Evolutionary conservation across 2,329 filamentous ascomycete species (phyloP).

Genomic region (Orbilia javanica): DNA sequence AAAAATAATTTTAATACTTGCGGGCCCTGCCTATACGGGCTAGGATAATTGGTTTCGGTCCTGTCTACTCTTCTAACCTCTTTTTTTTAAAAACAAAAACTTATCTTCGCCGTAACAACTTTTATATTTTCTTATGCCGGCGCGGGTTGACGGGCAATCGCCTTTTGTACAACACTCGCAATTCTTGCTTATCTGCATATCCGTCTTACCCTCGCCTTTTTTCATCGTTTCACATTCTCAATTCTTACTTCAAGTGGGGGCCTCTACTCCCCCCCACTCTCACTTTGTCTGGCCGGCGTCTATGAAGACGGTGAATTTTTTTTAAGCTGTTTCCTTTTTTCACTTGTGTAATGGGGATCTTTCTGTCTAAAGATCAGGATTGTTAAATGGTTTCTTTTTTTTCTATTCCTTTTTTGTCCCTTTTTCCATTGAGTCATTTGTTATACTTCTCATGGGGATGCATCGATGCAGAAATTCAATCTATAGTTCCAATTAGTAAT

Average conservation of each 20-base stretch:
- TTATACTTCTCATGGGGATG: not conserved
- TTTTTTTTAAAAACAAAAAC: too few relatives aligned
- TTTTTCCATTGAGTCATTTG: not conserved
- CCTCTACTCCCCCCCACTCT: not conserved
- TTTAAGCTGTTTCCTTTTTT: not conserved
- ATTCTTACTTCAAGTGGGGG: not conserved
- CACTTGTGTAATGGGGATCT: not conserved
- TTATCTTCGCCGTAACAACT: not conserved
- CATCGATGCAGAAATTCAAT: not conserved
- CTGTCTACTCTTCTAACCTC: not conserved
- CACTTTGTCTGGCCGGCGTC: constrained; percentile 6
- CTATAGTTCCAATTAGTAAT: not conserved
- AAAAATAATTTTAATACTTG: not conserved
- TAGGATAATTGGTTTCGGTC: not conserved
- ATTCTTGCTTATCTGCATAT: constrained; percentile 15
- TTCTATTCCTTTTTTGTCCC: not conserved
- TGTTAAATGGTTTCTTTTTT: not conserved
- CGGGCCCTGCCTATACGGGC: not conserved
- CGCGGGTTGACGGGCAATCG: constrained; percentile 1
- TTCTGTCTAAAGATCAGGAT: constrained; percentile 3
- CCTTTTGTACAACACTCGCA: not conserved
- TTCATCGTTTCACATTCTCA: not conserved
- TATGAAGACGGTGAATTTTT: not conserved
- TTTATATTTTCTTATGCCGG: constrained; percentile 5
- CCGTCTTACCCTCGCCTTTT: not conserved